phyloP scores from a whole-genome alignment of 257 asterid species.

The Plantago elongata region DNA sequence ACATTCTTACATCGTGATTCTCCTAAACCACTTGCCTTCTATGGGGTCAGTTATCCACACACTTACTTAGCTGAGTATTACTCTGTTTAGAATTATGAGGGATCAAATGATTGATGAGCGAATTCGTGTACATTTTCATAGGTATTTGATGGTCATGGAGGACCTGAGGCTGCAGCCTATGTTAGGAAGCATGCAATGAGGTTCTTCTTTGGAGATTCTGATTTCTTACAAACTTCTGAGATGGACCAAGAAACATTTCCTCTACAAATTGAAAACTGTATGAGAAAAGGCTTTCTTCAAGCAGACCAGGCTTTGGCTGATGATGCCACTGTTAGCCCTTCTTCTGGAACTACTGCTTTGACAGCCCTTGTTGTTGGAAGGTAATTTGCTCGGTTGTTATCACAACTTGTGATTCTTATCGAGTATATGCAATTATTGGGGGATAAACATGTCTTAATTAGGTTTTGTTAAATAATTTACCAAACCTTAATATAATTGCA shows the following conservation, averaged over 20 bases:
- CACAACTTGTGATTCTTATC: background rate
- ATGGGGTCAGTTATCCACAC: conserved; percentile 45
- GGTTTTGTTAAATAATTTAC: background rate
- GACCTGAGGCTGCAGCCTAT: conserved; percentile 85
- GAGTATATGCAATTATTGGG: too few relatives aligned
- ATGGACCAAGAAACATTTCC: conserved; percentile 34
- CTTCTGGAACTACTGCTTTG: conserved; percentile 73
- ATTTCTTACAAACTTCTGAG: conserved; percentile 45
- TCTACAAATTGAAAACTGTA: conserved; percentile 38
- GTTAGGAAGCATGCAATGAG: conserved; percentile 48
- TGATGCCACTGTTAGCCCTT: conserved; percentile 46
- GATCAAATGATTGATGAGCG: too few relatives aligned
- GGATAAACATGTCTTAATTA: background rate
- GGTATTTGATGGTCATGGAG: conserved; percentile 93
- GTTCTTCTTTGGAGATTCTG: conserved; percentile 53
- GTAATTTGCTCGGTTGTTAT: conserved; percentile 18
- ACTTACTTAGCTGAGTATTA: background rate
- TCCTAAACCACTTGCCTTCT: conserved; percentile 70
- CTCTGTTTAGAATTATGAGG: too few relatives aligned
- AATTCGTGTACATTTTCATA: conserved; percentile 2
- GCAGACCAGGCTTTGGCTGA: conserved; percentile 68
- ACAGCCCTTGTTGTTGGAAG: conserved; percentile 62
- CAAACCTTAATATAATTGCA: conserved; percentile 18
- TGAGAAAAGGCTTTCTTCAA: conserved; percentile 52
- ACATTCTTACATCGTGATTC: conserved; percentile 40